Conservation (phyloP, 1,284 basidiomycete genomes). For the Apiotrichum siamense region DNA sequence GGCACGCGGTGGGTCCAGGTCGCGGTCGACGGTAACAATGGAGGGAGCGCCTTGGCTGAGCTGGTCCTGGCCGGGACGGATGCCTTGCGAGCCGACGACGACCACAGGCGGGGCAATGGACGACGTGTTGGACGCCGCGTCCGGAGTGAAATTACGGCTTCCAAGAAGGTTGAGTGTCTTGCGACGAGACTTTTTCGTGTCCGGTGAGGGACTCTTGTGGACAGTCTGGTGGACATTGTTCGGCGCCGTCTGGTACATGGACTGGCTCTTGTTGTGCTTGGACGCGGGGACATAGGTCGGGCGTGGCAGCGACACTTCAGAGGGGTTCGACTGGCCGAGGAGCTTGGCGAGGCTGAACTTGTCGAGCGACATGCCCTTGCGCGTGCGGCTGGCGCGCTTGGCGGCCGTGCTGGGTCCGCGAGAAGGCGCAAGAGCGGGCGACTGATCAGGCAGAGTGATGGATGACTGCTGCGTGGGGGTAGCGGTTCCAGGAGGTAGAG, state of each 20-base stretch:
- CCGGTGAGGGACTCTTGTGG: conserved; percentile 4
- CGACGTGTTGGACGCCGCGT: conserved; percentile 5
- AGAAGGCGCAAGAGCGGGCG: not conserved
- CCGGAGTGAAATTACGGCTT: conserved; percentile 7
- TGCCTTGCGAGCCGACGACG: conserved; percentile 23
- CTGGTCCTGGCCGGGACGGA: conserved; percentile 18
- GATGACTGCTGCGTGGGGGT: conserved; percentile 15
- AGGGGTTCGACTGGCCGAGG: conserved; percentile 42
- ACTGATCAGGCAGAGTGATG: not conserved
- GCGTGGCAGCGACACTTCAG: not conserved
- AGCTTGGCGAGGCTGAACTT: conserved; percentile 67
- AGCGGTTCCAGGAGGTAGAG: conserved; percentile 12
- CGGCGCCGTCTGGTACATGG: conserved; percentile 7
- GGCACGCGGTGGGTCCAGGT: conserved; percentile 16
- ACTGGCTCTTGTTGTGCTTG: conserved; percentile 13
- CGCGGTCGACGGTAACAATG: conserved; percentile 36
- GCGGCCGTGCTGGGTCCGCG: not conserved
- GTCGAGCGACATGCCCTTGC: conserved; percentile 63
- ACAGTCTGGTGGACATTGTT: not conserved
- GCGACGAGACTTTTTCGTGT: conserved; percentile 35
- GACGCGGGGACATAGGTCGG: conserved; percentile 8
- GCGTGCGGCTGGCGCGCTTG: conserved; percentile 49
- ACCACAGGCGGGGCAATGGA: conserved; percentile 1
- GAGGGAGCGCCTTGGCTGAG: conserved; percentile 29
- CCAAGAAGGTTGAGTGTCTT: conserved; percentile 31